A percentile compares a stretch with the other conserved stretches of the same genome.
These are phyloP conservation scores for Cordyceps cicadae DNA, from an alignment of 2,329 filamentous ascomycete species.

Conservation along the genomic window DNA sequence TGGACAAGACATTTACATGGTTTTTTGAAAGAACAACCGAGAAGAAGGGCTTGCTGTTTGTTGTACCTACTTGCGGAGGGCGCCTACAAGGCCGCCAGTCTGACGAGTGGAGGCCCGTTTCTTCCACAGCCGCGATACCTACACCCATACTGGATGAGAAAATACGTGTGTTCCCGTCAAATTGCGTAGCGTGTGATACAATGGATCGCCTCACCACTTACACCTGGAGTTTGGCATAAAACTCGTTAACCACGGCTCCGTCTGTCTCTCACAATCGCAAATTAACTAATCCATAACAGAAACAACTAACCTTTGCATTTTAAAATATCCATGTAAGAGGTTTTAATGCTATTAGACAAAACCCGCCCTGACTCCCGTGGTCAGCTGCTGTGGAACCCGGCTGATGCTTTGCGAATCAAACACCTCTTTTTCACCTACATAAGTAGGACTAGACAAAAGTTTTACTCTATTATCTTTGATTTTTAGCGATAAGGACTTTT, in stretches of 20 bases:
- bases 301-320: neutral
- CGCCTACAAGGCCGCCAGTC: neutral
- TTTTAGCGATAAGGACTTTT: neutral
- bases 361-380: neutral
- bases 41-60: neutral
- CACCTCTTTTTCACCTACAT: neutral
- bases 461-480: neutral
- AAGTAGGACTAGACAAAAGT: neutral
- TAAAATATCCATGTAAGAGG: no score
- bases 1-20: neutral
- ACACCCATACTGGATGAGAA: neutral
- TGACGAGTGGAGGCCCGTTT: neutral
- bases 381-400: no score
- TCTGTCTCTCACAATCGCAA: neutral
- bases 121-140: neutral
- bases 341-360: neutral
- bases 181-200: neutral
- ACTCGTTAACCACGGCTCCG: neutral
- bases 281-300: no score
- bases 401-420: neutral
- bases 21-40: neutral
- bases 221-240: neutral
- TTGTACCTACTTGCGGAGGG: neutral
- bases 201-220: neutral
- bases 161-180: neutral